Evolutionary conservation across 2,329 filamentous ascomycete species (phyloP), one percentile per base, ranked within the genome.

Genomic region (Pyricularia grisea): DNA sequence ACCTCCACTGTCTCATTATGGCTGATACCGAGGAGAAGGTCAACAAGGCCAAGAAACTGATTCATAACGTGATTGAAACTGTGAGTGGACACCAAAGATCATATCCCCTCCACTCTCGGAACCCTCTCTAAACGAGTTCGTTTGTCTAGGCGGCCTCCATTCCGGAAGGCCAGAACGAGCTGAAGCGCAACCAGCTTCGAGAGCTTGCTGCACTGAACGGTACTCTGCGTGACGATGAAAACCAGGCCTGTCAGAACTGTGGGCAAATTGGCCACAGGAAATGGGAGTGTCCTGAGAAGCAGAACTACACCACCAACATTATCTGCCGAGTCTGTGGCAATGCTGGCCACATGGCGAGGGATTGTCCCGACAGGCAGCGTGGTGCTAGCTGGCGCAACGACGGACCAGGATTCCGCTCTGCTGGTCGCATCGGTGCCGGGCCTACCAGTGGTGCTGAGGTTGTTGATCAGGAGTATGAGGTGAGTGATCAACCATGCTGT

Each of bases 11-110:
- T 81, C 84, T 99, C 78, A 98, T 99, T 83, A 99, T 99, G 95
- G 95, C 95, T 77, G 95, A 99, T 77, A 98, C 94, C 55, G 96
- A 99, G 83, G 95, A 99, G 72, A 99, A 99, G 84, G 94, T 99
- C 78, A 97, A 97, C 84, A 99, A 98, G 82, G 95, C 95, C 73
- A 99, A 98, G 85, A 93, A 97, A 81, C 82, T 98, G 71, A 97
- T 99, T 72, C 94, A 99, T 81, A 97, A 98, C 74, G 92, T 99
- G 76, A 98, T 99, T 77, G 95, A 99, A 81, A 99, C 95, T 70
- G 94, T 96, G 85, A 83, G 91, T 87, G 28, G 64, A 67, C 5
- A 17, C 33, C 6, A 17, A 27, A 11, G 5, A 2, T 5, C 12
- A 25, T 23, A n/a, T 28, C n/a, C 25, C 31, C n/a, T 66, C 20